Evolutionary conservation across 2,329 filamentous ascomycete species (phyloP).

Genomic region (Pseudomassariella vexata): DNA sequence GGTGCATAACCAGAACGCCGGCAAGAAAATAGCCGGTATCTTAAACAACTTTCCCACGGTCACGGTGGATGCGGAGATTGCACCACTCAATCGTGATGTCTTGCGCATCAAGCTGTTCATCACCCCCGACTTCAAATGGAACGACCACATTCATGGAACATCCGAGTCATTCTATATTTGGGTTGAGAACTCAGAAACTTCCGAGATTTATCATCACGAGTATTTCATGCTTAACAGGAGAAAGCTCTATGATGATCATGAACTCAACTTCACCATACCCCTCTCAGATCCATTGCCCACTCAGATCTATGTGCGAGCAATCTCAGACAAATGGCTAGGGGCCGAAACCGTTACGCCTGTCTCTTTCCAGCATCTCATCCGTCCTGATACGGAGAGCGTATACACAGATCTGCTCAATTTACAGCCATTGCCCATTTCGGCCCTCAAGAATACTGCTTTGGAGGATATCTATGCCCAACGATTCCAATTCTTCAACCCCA

Average conservation of each 20-base stretch:
- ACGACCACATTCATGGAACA: conserved; percentile 85
- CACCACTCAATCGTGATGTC: conserved; percentile 90
- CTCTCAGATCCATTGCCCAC: conserved; percentile 87
- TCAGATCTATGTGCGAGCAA: conserved; percentile 91
- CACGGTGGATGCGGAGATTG: conserved; percentile 87
- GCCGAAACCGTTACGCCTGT: conserved; percentile 93
- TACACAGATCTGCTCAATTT: conserved; percentile 92
- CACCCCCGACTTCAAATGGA: conserved; percentile 89
- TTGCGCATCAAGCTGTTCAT: conserved; percentile 83
- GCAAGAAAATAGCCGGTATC: conserved; percentile 72
- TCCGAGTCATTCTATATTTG: conserved; percentile 98
- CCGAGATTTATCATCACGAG: conserved; percentile 96
- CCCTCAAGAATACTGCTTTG: conserved; percentile 77
- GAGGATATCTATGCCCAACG: conserved; percentile 85
- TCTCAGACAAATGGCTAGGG: conserved; percentile 94
- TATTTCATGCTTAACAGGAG: conserved; percentile 88
- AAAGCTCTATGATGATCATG: conserved; percentile 93
- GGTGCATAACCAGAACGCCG: conserved; percentile 87
- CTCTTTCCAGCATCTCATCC: conserved; percentile 95
- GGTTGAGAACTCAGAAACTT: conserved; percentile 97
- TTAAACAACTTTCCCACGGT: conserved; percentile 90
- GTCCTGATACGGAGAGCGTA: conserved; percentile 93
- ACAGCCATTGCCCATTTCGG: conserved; percentile 81
- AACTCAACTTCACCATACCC: conserved; percentile 96
- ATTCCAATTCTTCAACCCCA: conserved; percentile 97